Evolutionary conservation across 148 eudicot genomes (phyloP).

Genomic region (Bassia scoparia): DNA sequence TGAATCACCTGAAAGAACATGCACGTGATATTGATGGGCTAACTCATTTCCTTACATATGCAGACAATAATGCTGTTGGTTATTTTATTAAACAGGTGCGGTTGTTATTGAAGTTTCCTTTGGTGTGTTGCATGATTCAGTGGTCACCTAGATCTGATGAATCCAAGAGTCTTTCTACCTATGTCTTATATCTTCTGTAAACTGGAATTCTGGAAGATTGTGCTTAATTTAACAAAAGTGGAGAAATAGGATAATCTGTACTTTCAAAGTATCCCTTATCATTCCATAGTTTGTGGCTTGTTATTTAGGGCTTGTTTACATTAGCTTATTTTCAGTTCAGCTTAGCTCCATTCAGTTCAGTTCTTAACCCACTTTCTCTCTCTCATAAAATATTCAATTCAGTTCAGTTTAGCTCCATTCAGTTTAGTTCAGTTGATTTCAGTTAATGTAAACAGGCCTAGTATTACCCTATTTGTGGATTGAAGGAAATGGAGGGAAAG

Average conservation of each 20-base stretch:
- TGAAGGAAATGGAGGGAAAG: no score
- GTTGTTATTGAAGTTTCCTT: neutral
- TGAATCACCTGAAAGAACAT: slow-evolving; percentile 95
- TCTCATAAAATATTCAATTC: no score
- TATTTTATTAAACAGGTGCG: slow-evolving; percentile 90
- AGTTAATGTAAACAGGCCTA: no score
- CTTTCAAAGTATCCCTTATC: neutral
- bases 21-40: slow-evolving; percentile 95
- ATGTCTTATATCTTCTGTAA: neutral
- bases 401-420: no score
- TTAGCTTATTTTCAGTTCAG: no score
- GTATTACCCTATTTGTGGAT: no score
- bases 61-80: slow-evolving; percentile 99
- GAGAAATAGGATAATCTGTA: neutral
- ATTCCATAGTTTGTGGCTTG: neutral
- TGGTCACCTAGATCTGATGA: no score
- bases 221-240: neutral
- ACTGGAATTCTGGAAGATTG: neutral
- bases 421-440: no score
- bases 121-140: no score
- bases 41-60: slow-evolving; percentile 95
- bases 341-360: no score
- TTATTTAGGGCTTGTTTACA: neutral
- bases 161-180: no score
- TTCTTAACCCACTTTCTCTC: no score